Conservation (phyloP, 2,329 filamentous ascomycete species). For the Fusarium scirpi region DNA sequence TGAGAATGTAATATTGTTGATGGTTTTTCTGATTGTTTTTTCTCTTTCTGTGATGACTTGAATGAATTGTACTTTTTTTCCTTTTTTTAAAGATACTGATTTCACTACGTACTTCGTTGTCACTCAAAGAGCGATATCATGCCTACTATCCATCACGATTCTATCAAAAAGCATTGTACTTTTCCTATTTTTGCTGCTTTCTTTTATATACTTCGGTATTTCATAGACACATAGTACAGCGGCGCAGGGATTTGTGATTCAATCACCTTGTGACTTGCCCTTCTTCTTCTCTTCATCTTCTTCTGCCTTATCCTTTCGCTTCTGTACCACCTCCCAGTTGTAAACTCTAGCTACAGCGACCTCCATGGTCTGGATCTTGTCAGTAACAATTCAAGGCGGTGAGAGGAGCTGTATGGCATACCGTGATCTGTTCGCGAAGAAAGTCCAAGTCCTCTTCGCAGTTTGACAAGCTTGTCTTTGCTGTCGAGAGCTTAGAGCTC, state of each 20-base stretch:
- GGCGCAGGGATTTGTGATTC: constrained; percentile 15
- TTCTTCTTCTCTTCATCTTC: constrained; percentile 62
- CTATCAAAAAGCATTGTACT: constrained; percentile 1
- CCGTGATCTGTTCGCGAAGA: constrained; percentile 94
- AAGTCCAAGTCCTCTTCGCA: constrained; percentile 98
- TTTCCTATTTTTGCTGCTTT: constrained; percentile 26
- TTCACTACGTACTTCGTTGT: neutral
- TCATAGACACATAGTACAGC: constrained; percentile 28
- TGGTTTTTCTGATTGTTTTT: neutral
- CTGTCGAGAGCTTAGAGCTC: constrained; percentile 79
- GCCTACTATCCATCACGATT: neutral
- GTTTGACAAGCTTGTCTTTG: constrained; percentile 82
- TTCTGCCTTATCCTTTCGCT: constrained; percentile 87
- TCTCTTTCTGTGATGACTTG: neutral
- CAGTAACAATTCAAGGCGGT: neutral
- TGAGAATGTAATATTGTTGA: neutral
- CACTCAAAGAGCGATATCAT: neutral
- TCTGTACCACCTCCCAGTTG: constrained; percentile 98
- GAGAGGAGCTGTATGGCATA: constrained; percentile 57
- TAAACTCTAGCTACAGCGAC: constrained; percentile 97
- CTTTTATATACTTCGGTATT: constrained; percentile 24
- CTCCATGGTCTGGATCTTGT: constrained; percentile 81
- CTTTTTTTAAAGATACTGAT: neutral
- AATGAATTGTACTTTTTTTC: neutral
- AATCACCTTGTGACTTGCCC: constrained; percentile 48